Conservation (phyloP, 495 filamentous ascomycete species). For the Jackrogersella multiformis region DNA sequence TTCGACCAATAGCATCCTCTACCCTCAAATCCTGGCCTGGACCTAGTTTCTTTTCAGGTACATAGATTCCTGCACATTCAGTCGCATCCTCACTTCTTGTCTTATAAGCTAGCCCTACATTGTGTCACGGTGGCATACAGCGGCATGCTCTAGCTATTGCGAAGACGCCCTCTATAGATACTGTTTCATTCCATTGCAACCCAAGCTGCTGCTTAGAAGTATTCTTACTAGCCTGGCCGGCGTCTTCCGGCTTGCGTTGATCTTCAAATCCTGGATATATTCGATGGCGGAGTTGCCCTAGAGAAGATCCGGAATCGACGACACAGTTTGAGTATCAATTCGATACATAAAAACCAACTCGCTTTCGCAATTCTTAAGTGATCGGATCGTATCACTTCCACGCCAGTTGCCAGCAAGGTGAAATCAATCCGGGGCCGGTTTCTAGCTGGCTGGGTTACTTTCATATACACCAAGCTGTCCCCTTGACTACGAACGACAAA, state of each 20-base stretch:
- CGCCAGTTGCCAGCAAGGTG: background rate
- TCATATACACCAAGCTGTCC: background rate
- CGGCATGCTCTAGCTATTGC: constrained; percentile 11
- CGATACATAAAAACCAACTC: constrained; percentile 6
- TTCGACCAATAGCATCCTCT: constrained; percentile 21
- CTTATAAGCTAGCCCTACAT: constrained; percentile 18
- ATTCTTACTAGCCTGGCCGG: constrained; percentile 19
- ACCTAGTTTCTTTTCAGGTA: constrained; percentile 15
- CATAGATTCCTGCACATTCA: constrained; percentile 4
- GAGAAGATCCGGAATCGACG: constrained; percentile 14
- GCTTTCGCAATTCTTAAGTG: constrained; percentile 17
- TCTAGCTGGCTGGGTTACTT: background rate
- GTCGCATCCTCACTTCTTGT: constrained; percentile 15
- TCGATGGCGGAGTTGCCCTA: constrained; percentile 29
- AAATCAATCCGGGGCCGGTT: background rate
- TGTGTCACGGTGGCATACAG: constrained; percentile 17
- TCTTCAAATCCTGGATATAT: constrained; percentile 2
- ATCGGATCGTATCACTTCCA: constrained; percentile 5
- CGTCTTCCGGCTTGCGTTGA: constrained; percentile 25
- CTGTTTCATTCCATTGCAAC: constrained; percentile 9
- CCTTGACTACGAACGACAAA: background rate
- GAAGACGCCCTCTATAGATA: constrained; percentile 25
- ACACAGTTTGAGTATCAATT: constrained; percentile 6
- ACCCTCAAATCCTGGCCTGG: constrained; percentile 3
- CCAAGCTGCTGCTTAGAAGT: background rate